Evolutionary conservation across 768 basidiomycete genomes (phyloP), one percentile per base, ranked within the genome.

Genomic region (Suillus ampliporus): DNA sequence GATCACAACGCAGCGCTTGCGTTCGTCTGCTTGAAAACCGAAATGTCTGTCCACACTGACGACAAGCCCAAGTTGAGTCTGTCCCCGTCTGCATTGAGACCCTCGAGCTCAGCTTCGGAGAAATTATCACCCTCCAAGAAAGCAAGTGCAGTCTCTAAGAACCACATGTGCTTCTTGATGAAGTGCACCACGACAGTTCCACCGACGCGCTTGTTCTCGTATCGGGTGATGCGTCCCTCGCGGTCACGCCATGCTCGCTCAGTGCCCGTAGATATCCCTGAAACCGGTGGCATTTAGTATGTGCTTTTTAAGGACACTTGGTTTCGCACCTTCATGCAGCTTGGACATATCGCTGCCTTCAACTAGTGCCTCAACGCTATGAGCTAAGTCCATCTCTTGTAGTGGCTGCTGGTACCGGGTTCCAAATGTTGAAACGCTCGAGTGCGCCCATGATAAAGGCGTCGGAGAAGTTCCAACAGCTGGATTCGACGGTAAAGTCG

Each of bases 111-210:
- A 31, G 65, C 67, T 61, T 90, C 87, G 11, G 87, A 88, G 61
- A 84, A 78, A 63, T 94, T 89, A 35, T 89, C 86, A n/a, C 88
- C 86, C 58, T 91, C 93, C 34, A 98, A 80, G 28, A 99, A 80
- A 19, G 94, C 95, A 13, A 95, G 78, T 13, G 94, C 93, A 6
- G 96, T 93, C 79, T 99, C 97, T 67, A 95, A 76, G 78, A 92
- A 98, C 97, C 97, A 99, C 79, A 92, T 91, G 66, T 93, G 88
- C 74, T 94, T 91, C 87, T 98, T 99, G 82, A 99, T 90, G 74
- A 94, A 98, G 78, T 99, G 97, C 57, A 99, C 95, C 23, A 95
- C 92, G 51, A 96, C 84, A 3, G 97, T 99, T 6, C 97, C 97
- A 4, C 97, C 97, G 10, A 94, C 86, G 23, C 91, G 88, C 62